These are phyloP conservation scores for Neospora caninum DNA, from an alignment of 169 alveolate genomes.

Conservation along the genomic window DNA sequence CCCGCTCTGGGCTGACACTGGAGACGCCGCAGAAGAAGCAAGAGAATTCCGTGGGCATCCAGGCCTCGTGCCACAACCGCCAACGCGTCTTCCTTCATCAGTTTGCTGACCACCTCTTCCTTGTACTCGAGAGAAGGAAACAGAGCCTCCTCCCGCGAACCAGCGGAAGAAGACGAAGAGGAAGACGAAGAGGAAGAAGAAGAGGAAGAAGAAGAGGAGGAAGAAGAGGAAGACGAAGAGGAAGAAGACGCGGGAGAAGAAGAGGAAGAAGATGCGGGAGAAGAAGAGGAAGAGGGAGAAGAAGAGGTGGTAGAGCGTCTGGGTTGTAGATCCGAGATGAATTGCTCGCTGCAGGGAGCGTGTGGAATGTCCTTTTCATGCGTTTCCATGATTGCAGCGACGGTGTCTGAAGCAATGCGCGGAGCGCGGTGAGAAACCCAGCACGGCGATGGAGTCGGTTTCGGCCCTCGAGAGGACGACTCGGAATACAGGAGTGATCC, in stretches of 20 bases:
- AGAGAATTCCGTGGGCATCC: constrained; percentile 36
- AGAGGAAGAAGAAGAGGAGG: not conserved
- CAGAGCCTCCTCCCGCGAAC: not conserved
- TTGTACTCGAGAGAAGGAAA: constrained; percentile 24
- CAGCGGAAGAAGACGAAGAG: not conserved
- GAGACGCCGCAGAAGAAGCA: constrained; percentile 40
- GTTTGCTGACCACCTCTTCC: not conserved
- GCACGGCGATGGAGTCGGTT: too few species aligned
- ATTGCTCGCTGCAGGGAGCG: not conserved
- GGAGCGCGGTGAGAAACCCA: too few species aligned
- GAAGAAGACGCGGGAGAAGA: not conserved
- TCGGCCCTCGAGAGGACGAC: too few species aligned
- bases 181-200: not conserved
- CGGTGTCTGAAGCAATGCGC: too few species aligned
- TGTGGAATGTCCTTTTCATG: not conserved
- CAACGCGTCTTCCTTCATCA: constrained; percentile 23
- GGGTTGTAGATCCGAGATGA: not conserved
- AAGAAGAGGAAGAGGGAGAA: not conserved
- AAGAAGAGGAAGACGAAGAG: not conserved
- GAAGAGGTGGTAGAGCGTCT: not conserved
- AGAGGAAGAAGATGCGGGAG: not conserved
- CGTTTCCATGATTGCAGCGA: too few species aligned
- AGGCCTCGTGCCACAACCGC: constrained; percentile 35
- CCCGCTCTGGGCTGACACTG: constrained; percentile 1
- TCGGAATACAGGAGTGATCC: too few species aligned